Base-by-base conservation (phyloP, 768 basidiomycete species). In the Termitomyces sp. region DNA sequence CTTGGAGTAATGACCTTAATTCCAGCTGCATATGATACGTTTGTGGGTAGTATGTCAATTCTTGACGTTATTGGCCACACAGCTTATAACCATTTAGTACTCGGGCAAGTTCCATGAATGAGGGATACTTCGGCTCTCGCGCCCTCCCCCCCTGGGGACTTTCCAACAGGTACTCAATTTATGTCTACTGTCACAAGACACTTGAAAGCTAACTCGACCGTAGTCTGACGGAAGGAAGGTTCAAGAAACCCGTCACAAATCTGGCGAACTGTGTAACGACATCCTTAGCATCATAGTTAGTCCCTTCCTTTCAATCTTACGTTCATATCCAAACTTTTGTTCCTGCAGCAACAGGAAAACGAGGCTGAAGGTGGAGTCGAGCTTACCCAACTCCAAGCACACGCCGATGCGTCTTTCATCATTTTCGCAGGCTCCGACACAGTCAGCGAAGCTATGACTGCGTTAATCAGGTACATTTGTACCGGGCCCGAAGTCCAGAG, bases 101-200 rank as follows among this genome's bases (percentile, higher is more conserved):
- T 70, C 29, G 68, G 69, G 17, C 69, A 70, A 50, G 60, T 70
- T 46, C 69, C 69, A 4, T 70, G 68, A 65, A 62, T 69, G 56
- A 36, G 65, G 31, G 65, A 63, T 32, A 36, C 69, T 10, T 17
- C 68, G 20, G 64, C 60, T 4, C 61, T 67, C 14, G 51, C 64
- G 1, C 69, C 69, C 4, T 31, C 54, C n/a, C 65, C 25, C 25
- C 25, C 64, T 49, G 68, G 62, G 0, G 42, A 31, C 65, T 29
- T 68, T 69, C 49, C 68, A 68, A 38, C 49, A 65, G 40, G 64
- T 62, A 43, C 2, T 40, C 54, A 17, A 17, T 42, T 2, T 20
- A 10, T 42, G 1, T 4, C 37, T 25, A 15, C 53, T 42, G 15
- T 31, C 5, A n/a, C 15, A 11, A 6, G 1, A 38, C 4, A n/a